A percentile compares a stretch with the other conserved stretches of the same genome.
Evolutionary conservation across 768 basidiomycete species (phyloP).

Genomic region (Mycena indigotica): DNA sequence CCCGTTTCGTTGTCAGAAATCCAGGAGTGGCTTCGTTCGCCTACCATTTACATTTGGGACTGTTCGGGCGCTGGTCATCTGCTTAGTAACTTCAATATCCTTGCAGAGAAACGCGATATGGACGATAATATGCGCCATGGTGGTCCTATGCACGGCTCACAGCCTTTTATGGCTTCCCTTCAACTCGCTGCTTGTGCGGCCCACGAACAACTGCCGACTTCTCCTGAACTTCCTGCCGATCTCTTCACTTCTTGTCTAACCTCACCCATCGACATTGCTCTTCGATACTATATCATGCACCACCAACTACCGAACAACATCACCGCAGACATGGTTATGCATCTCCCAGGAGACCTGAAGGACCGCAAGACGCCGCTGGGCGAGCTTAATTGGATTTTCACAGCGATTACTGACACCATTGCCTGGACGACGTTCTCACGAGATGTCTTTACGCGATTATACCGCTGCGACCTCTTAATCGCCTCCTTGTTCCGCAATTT

Average conservation of each 20-base stretch:
- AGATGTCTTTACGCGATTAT: conserved; percentile 90
- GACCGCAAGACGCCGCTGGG: conserved; percentile 95
- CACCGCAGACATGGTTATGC: conserved; percentile 88
- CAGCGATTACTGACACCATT: conserved; percentile 97
- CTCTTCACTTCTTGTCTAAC: conserved; percentile 97
- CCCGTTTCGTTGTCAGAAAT: conserved; percentile 93
- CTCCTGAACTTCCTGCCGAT: conserved; percentile 95
- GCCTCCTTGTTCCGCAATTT: conserved; percentile 98
- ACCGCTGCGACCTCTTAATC: conserved; percentile 93
- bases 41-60: conserved; percentile 98
- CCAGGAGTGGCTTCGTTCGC: conserved; percentile 91
- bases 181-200: conserved; percentile 95
- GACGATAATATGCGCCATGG: conserved; percentile 61
- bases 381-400: conserved; percentile 99
- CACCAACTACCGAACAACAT: conserved; percentile 81
- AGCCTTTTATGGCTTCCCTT: conserved; percentile 83
- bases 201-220: conserved; percentile 89
- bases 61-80: conserved; percentile 97
- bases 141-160: conserved; percentile 60
- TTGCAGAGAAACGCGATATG: conserved; percentile 74
- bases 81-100: conserved; percentile 82
- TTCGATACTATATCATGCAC: conserved; percentile 91
- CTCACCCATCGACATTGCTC: conserved; percentile 95
- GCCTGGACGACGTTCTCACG: conserved; percentile 97
- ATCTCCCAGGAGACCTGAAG: conserved; percentile 94